These are phyloP conservation scores for Polychytrium aggregatum DNA, from an alignment of 192 early-diverging fungal genomes.

Conservation along the genomic window DNA sequence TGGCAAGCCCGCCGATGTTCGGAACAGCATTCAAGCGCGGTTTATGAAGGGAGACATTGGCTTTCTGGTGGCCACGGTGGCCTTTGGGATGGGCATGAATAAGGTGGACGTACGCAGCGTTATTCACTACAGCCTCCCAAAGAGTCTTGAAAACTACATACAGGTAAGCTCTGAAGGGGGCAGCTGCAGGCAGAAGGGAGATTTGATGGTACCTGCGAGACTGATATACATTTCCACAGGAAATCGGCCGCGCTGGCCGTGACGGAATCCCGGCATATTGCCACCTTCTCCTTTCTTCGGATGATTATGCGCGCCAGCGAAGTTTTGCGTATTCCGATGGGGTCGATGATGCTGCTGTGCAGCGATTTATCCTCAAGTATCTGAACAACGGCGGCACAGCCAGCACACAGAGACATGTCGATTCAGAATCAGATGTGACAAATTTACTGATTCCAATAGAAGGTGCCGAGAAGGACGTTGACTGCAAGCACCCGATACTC, in stretches of 20 bases:
- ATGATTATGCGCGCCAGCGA: constrained; percentile 29
- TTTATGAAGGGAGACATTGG: constrained; percentile 51
- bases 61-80: constrained; percentile 81
- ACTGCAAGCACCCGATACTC: too few species aligned
- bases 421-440: too few species aligned
- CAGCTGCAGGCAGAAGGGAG: constrained; percentile 17
- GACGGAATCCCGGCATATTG: constrained; percentile 22
- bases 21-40: constrained; percentile 48
- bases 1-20: constrained; percentile 46
- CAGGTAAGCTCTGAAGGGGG: constrained; percentile 64
- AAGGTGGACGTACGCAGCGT: constrained; percentile 83
- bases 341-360: constrained; percentile 9
- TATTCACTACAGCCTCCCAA: constrained; percentile 74
- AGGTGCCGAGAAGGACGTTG: too few species aligned
- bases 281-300: constrained; percentile 17
- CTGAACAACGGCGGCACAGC: too few species aligned
- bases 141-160: constrained; percentile 79
- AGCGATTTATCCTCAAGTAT: constrained; percentile 14
- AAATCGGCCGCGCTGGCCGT: constrained; percentile 33
- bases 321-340: constrained; percentile 19
- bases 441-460: too few species aligned
- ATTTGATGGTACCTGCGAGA: too few species aligned
- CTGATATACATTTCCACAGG: constrained; percentile 36
- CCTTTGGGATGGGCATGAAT: constrained; percentile 94
- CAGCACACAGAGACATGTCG: too few species aligned